Conservation (phyloP, 345 rosid genomes). For the Eucalyptus decipiens region DNA sequence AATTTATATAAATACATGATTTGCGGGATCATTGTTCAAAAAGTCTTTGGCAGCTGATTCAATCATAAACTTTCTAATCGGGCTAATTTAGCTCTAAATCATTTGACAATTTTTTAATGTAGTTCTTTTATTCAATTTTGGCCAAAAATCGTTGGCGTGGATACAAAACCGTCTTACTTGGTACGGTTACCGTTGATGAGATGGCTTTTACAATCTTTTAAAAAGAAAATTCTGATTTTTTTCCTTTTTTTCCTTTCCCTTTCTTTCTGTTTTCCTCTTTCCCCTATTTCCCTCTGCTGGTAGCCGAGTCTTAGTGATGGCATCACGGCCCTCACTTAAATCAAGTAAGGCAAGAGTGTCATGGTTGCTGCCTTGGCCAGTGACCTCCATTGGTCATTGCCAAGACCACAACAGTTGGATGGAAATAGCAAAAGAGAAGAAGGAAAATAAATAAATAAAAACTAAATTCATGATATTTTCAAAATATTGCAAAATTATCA, state of each 20-base stretch:
- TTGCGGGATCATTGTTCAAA: neutral
- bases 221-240: neutral
- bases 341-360: neutral
- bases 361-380: neutral
- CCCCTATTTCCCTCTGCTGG: fast-evolving
- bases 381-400: neutral
- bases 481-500: neutral
- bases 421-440: neutral
- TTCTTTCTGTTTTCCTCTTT: neutral
- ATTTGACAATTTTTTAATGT: neutral
- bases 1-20: neutral
- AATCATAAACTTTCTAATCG: neutral
- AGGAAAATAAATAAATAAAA: no score
- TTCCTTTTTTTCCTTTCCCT: neutral
- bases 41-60: neutral
- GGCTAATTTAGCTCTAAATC: neutral
- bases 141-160: fast-evolving
- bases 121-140: fast-evolving
- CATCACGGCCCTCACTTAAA: neutral
- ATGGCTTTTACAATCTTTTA: neutral
- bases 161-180: fast-evolving
- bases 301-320: neutral
- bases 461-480: neutral
- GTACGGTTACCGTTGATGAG: fast-evolving
- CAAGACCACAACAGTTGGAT: neutral